Conservation (phyloP, 257 asterid species). For the Przewalskia tangutica region DNA sequence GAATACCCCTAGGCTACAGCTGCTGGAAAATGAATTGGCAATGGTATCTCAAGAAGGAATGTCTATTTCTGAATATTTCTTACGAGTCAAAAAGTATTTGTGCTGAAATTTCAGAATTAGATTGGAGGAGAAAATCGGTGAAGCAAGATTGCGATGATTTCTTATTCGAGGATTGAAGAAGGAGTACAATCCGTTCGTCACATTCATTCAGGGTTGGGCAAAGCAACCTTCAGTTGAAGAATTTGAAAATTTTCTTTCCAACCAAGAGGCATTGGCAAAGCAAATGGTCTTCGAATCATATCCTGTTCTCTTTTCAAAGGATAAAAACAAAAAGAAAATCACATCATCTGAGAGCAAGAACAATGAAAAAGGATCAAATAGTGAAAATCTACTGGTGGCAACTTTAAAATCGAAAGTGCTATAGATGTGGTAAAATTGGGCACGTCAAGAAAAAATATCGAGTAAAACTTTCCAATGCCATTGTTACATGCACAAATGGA, state of each 20-base stretch:
- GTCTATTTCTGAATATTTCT: neutral
- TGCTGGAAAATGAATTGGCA: slow-evolving; percentile 3
- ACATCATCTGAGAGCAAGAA: neutral
- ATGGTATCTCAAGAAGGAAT: neutral
- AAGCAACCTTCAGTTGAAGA: too few species aligned
- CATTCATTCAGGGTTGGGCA: too few species aligned
- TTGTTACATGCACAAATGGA: neutral
- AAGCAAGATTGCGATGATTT: too few species aligned
- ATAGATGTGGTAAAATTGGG: neutral
- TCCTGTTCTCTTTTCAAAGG: neutral
- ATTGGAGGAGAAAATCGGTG: too few species aligned
- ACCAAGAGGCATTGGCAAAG: slow-evolving; percentile 2
- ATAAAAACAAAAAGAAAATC: neutral
- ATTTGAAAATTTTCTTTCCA: too few species aligned
- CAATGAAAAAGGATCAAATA: neutral
- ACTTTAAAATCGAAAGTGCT: neutral
- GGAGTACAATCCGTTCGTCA: too few species aligned
- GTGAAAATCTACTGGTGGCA: neutral
- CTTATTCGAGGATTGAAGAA: too few species aligned
- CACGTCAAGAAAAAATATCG: slow-evolving; percentile 10
- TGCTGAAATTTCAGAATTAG: too few species aligned
- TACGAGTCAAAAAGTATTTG: too few species aligned
- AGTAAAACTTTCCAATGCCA: slow-evolving; percentile 4
- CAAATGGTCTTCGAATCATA: slow-evolving; percentile 6
- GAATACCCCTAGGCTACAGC: neutral